phyloP scores from a whole-genome alignment of 306 rosid species.

The Cucumis hystrix region DNA sequence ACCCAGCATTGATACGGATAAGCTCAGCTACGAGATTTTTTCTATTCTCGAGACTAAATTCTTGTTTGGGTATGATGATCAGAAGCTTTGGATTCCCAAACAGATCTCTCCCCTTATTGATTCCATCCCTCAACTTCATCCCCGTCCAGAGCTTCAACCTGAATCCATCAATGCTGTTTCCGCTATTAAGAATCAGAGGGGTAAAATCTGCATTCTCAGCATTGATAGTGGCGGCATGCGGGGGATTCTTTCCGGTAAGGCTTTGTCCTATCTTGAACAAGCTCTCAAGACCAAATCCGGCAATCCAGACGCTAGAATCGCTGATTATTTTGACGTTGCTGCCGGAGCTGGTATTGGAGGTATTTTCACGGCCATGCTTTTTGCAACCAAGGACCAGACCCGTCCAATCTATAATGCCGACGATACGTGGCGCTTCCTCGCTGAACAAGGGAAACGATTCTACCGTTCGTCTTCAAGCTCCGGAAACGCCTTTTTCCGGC shows the following conservation, averaged over 20 bases:
- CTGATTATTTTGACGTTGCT: conserved; percentile 89
- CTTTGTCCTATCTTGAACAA: conserved; percentile 62
- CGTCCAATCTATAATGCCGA: conserved; percentile 68
- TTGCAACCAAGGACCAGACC: conserved; percentile 52
- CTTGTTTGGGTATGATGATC: conserved; percentile 91
- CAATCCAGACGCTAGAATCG: conserved; percentile 67
- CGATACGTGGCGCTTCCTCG: conserved; percentile 67
- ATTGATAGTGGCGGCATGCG: conserved; percentile 95
- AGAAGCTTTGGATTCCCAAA: conserved; percentile 86
- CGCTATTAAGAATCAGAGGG: conserved; percentile 82
- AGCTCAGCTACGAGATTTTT: conserved; percentile 93
- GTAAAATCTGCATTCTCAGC: conserved; percentile 85
- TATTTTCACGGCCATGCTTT: conserved; percentile 84
- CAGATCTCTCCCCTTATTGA: conserved; percentile 35
- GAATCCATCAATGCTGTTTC: conserved; percentile 19
- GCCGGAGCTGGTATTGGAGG: conserved; percentile 91
- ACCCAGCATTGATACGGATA: conserved; percentile 94
- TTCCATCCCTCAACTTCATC: conserved; percentile 24
- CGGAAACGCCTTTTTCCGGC: conserved; percentile 24
- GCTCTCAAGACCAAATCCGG: conserved; percentile 81
- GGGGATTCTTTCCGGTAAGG: conserved; percentile 85
- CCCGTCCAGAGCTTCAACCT: neutral
- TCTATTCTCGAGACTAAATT: conserved; percentile 89
- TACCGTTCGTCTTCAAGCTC: conserved; percentile 25
- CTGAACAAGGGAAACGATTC: conserved; percentile 55